Evolutionary conservation across 2,329 filamentous ascomycete genomes (phyloP), one percentile per base, ranked within the genome.

Genomic region (Cladorrhinum sp.): DNA sequence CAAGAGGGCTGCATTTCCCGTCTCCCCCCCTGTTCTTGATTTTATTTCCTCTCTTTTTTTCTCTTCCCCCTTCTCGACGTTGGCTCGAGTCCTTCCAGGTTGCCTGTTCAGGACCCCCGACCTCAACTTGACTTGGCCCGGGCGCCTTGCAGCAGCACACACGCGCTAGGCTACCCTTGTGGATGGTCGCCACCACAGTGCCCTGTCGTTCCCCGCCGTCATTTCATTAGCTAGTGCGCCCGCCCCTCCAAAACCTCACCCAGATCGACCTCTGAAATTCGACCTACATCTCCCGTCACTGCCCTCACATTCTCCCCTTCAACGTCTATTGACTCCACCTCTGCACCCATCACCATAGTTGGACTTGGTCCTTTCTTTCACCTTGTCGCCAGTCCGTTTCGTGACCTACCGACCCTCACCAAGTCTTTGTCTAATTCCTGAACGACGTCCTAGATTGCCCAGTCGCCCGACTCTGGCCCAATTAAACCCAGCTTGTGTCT

Each of bases 181-280:
- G 65, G 65, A 62, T 64, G 64, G 66, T 66, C 65, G 65, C 66
- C 66, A 67, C 66, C 63, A 55, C 52, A 64, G 60, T 65, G 66
- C 67, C 66, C 67, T 69, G 65, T 64, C 61, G 57, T 67, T 67
- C 66, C 67, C 67, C 66, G 66, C 67, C 65, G 62, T 69, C 67
- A 66, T 68, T 67, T 67, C 66, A 67, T 64, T 61, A 66, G 67
- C 66, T 66, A 68, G 65, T 62, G 62, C 63, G 63, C 65, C 64
- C 67, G 64, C 67, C 67, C 66, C 67, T 69, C 67, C 67, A 69
- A 66, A 66, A 65, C 67, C 64, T 66, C 61, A 64, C 52, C 62
- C 63, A 51, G 33, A 64, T 58, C 60, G 64, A 63, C 62, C 65
- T 66, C 60, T 63, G 64, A 66, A 62, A 58, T 63, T 65, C 64